Percentiles rank a stretch among this genome's conserved stretches.
These are phyloP conservation scores for Clitoria ternatea DNA, from an alignment of 306 rosid genomes.

Conservation along the genomic window DNA sequence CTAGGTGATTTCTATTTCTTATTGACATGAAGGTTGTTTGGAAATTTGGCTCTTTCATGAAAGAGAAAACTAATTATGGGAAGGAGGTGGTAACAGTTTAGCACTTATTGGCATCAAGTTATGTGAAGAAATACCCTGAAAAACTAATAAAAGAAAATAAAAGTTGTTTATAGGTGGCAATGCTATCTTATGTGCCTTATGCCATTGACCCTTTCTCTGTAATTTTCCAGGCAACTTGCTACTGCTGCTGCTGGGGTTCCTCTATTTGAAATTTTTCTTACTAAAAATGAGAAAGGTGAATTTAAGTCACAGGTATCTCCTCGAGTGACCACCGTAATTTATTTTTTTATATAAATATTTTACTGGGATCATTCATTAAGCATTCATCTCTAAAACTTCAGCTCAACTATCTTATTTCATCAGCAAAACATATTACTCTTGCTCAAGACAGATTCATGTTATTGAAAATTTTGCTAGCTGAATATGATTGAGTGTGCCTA, in stretches of 20 bases:
- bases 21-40: not conserved
- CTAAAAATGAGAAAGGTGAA: not conserved
- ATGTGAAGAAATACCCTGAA: too few relatives aligned
- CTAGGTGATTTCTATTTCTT: not conserved
- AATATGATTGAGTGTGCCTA: not conserved
- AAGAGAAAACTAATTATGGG: not conserved
- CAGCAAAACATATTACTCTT: not conserved
- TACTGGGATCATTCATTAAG: not conserved
- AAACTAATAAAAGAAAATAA: too few relatives aligned
- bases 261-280: not conserved
- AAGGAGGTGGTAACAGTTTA: not conserved
- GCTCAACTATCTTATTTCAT: not conserved
- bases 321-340: not conserved
- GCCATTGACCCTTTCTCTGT: not conserved
- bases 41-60: not conserved
- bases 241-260: not conserved
- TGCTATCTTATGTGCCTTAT: not conserved
- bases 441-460: not conserved
- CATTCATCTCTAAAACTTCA: not conserved
- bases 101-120: not conserved
- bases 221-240: not conserved
- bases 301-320: slow-evolving; percentile 2
- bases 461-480: not conserved
- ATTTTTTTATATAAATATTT: not conserved
- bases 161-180: too few relatives aligned